phyloP scores from a whole-genome alignment of 2,329 filamentous ascomycete genomes.

The Myriosclerotinia duriaeana region DNA sequence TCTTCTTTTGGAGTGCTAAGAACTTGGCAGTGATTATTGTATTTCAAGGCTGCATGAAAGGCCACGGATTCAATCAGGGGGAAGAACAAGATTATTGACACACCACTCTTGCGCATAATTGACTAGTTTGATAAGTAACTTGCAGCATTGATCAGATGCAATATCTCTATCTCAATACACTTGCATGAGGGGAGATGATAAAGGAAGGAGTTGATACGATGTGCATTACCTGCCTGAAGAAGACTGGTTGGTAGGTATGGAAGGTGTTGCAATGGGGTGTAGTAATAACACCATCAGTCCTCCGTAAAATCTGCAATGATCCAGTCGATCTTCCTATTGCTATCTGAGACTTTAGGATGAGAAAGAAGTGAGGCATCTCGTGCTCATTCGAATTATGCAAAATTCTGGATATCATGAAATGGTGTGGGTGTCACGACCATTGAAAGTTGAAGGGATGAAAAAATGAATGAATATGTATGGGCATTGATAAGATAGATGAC shows the following conservation, averaged over 20 bases:
- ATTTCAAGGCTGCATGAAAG: slow-evolving; percentile 6
- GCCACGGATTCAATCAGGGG: slow-evolving; percentile 9
- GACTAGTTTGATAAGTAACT: slow-evolving; percentile 12
- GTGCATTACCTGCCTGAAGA: slow-evolving; percentile 20
- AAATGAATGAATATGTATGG: neutral
- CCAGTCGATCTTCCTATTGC: neutral
- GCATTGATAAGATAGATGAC: neutral
- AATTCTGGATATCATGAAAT: too few relatives aligned
- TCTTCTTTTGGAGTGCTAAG: neutral
- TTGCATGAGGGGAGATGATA: slow-evolving; percentile 9
- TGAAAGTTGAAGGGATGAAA: neutral
- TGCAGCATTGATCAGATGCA: slow-evolving; percentile 7
- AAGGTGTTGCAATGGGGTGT: slow-evolving; percentile 5
- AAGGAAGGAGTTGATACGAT: slow-evolving; percentile 16
- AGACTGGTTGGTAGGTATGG: slow-evolving; percentile 6
- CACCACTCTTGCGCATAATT: neutral
- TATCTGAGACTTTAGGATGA: neutral
- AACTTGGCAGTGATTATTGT: neutral
- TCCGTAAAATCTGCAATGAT: neutral
- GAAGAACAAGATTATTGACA: slow-evolving; percentile 10
- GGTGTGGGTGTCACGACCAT: slow-evolving; percentile 5
- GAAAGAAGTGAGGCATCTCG: neutral
- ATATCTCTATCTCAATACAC: slow-evolving; percentile 4
- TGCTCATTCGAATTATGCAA: neutral
- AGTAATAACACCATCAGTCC: slow-evolving; percentile 13